Percentiles rank a stretch among this genome's conserved stretches.
These are phyloP conservation scores for Teratosphaeria zuluensis DNA, from an alignment of 2,329 filamentous ascomycete genomes.

Conservation along the genomic window DNA sequence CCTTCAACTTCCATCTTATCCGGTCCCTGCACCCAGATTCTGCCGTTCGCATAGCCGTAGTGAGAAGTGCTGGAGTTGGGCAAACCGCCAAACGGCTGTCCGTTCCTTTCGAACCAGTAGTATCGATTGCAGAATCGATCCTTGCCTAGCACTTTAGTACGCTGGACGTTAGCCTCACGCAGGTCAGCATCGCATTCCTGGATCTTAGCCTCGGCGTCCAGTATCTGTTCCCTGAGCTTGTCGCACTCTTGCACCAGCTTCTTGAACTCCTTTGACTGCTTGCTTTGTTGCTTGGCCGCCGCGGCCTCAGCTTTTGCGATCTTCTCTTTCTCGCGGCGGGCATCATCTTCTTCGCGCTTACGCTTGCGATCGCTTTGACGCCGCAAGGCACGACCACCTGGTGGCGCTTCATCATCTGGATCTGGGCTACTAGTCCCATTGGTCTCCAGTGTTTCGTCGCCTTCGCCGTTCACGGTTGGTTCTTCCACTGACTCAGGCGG, in stretches of 20 bases:
- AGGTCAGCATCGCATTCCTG: conserved; percentile 80
- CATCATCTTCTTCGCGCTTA: conserved; percentile 48
- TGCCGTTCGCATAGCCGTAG: conserved; percentile 85
- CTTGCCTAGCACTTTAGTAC: conserved; percentile 80
- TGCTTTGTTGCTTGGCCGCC: conserved; percentile 50
- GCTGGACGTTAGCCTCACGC: conserved; percentile 84
- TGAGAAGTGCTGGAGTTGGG: conserved; percentile 79
- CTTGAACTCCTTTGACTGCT: conserved; percentile 76
- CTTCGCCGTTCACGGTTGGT: conserved; percentile 18
- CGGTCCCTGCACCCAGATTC: conserved; percentile 92
- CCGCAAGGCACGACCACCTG: conserved; percentile 47
- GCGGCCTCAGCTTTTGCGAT: conserved; percentile 44
- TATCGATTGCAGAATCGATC: conserved; percentile 98
- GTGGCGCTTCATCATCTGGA: conserved; percentile 58
- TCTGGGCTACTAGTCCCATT: conserved; percentile 46
- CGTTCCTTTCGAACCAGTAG: conserved; percentile 98
- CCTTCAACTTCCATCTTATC: conserved; percentile 78
- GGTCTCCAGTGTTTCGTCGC: conserved; percentile 44
- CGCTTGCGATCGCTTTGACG: conserved; percentile 51
- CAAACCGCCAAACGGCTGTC: conserved; percentile 88
- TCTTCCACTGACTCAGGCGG: conserved; percentile 34
- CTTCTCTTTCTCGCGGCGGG: conserved; percentile 58
- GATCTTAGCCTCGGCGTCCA: conserved; percentile 76
- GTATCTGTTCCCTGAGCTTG: conserved; percentile 71
- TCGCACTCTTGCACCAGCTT: conserved; percentile 83